These are phyloP conservation scores for Coleophoma crateriformis DNA, from an alignment of 2,329 filamentous ascomycete genomes.

Conservation along the genomic window DNA sequence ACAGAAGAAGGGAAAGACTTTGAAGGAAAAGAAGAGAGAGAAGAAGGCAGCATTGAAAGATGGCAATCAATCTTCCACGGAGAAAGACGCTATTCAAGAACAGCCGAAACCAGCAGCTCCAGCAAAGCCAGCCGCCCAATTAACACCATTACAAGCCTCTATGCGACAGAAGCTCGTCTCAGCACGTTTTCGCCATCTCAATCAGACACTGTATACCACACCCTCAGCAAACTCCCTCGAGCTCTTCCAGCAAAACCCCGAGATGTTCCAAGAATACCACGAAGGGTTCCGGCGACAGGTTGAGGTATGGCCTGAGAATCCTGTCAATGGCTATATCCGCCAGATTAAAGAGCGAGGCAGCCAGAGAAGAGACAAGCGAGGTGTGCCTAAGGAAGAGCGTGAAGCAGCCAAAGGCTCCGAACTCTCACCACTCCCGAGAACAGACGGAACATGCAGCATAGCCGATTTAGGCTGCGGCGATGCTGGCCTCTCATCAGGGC, in stretches of 20 bases:
- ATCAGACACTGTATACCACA: slow-evolving; percentile 92
- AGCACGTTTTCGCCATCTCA: slow-evolving; percentile 93
- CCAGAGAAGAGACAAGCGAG: slow-evolving; percentile 28
- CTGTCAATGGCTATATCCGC: slow-evolving; percentile 79
- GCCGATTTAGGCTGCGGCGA: slow-evolving; percentile 94
- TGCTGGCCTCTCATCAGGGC: slow-evolving; percentile 67
- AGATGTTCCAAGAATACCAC: slow-evolving; percentile 96
- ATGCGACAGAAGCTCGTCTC: slow-evolving; percentile 96
- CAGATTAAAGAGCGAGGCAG: slow-evolving; percentile 65
- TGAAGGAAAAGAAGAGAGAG: slow-evolving; percentile 32
- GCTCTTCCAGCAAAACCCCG: slow-evolving; percentile 78
- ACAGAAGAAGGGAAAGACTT: slow-evolving; percentile 21
- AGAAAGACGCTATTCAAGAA: slow-evolving; percentile 10
- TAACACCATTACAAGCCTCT: slow-evolving; percentile 87
- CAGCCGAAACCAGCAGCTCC: slow-evolving; percentile 29
- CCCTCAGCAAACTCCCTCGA: slow-evolving; percentile 78
- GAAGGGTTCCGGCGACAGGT: slow-evolving; percentile 94
- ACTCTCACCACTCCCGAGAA: slow-evolving; percentile 55
- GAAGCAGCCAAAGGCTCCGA: slow-evolving; percentile 11
- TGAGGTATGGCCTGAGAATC: slow-evolving; percentile 93
- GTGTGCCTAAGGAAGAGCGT: slow-evolving; percentile 18
- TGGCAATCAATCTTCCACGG: slow-evolving; percentile 3
- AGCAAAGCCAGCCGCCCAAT: slow-evolving; percentile 43
- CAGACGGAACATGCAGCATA: slow-evolving; percentile 67
- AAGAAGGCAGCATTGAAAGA: slow-evolving; percentile 17